Evolutionary conservation across 2,329 filamentous ascomycete species (phyloP).

Genomic region (Pseudogymnoascus sp.): DNA sequence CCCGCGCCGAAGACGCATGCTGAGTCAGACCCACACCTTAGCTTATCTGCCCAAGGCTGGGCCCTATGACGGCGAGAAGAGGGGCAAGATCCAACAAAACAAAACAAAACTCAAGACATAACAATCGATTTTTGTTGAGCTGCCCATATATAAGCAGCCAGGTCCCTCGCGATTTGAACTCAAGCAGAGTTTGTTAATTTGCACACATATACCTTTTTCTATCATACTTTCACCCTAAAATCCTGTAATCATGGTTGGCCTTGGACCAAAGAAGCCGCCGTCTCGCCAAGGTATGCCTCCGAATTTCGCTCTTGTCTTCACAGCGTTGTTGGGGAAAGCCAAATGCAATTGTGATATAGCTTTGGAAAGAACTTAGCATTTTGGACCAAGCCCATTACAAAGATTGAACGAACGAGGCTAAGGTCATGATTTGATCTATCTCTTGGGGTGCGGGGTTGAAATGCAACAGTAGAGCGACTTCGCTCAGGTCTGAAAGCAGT

Average conservation of each 20-base stretch:
- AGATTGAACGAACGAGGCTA: neutral
- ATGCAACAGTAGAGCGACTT: neutral
- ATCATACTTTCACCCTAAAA: conserved; percentile 8
- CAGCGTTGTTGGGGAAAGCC: neutral
- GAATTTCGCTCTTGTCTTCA: conserved; percentile 2
- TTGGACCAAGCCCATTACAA: neutral
- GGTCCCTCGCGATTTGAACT: neutral
- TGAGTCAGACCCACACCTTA: conserved; percentile 7
- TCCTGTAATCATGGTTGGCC: conserved; percentile 46
- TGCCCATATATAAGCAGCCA: conserved; percentile 3
- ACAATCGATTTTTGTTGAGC: conserved; percentile 2
- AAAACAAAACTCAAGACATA: conserved; percentile 6
- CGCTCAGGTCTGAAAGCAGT: neutral
- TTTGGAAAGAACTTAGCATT: neutral
- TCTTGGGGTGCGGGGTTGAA: neutral
- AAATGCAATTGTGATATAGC: neutral
- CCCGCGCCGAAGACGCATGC: neutral
- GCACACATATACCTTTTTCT: neutral
- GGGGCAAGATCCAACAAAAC: conserved; percentile 6
- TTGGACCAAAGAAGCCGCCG: conserved; percentile 54
- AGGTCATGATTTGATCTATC: neutral
- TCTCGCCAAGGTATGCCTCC: conserved; percentile 58
- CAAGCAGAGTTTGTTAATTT: conserved; percentile 2
- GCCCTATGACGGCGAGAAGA: conserved; percentile 6
- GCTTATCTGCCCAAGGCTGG: conserved; percentile 3